Evolutionary conservation across 2,329 filamentous ascomycete species (phyloP), one percentile per base, ranked within the genome.

Genomic region (Diaporthe eres): DNA sequence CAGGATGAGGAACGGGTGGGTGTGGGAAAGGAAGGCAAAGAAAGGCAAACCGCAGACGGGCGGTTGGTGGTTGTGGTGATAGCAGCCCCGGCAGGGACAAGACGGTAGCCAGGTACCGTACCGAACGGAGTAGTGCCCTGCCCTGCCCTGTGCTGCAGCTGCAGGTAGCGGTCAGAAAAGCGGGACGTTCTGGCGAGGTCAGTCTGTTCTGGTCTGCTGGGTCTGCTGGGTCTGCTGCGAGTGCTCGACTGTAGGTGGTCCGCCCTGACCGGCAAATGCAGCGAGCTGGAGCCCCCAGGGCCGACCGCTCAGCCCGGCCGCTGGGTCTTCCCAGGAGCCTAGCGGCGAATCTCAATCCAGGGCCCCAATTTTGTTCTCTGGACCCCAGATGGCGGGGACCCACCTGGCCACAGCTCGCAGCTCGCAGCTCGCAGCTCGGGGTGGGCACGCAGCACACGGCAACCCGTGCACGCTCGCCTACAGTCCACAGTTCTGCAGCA

Each of bases 81-180:
- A 28, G 63, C 47, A 68, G 13, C 44, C 60, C 60, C 22, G 39
- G n/a, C 60, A 19, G 8, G 13, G 31, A 25, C 44, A 51, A 53
- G 47, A 39, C 47, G 49, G 47, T 51, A 68, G 10, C 44, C 19
- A 53, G 28, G 63, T 68, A 53, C 63, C 37, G 42, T 22, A 47
- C 39, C 22, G 57, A 34, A 47, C 60, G 39, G 60, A 63, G 60
- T 28, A 65, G 42, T 47, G 31, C 19, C 15, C 28, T 57, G 25
- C 17, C 13, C 53, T 57, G 53, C 53, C 58, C 58, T 61, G 58
- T 34, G 39, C 39, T 65, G 60, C 60, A 68, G 47, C 47, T 68
- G 63, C 63, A 68, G 63, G 63, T 68, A 53, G 63, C 63, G 63
- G 63, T 68, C 63, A 68, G 47, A 68, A 68, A 68, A 68, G 63